phyloP scores from a whole-genome alignment of 192 early-diverging fungal genomes.

The Umbelopsis sp. region DNA sequence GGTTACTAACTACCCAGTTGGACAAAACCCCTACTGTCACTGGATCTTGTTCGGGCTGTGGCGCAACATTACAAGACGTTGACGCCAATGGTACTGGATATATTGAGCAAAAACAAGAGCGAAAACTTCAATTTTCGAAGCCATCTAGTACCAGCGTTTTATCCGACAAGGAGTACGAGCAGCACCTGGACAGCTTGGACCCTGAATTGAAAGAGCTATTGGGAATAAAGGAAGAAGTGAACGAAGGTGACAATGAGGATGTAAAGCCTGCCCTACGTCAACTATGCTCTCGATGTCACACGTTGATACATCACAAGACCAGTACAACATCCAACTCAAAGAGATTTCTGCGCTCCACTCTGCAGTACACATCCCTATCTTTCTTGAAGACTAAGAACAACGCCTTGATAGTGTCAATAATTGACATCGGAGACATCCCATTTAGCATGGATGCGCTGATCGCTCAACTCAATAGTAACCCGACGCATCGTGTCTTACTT shows the following conservation, averaged over 20 bases:
- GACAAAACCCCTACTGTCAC: neutral
- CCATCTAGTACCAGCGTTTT: constrained; percentile 26
- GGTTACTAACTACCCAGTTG: neutral
- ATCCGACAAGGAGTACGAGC: constrained; percentile 44
- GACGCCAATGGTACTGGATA: constrained; percentile 51
- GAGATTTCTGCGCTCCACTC: constrained; percentile 42
- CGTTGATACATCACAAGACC: constrained; percentile 56
- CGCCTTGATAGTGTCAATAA: constrained; percentile 57
- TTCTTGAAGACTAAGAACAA: constrained; percentile 57
- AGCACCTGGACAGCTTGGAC: constrained; percentile 42
- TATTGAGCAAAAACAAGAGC: constrained; percentile 40
- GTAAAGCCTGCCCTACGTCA: constrained; percentile 34
- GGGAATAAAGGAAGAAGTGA: neutral
- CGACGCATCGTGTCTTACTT: constrained; percentile 49
- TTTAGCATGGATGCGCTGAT: constrained; percentile 55
- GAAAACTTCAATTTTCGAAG: neutral
- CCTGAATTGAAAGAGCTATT: constrained; percentile 33
- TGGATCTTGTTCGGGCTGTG: constrained; percentile 65
- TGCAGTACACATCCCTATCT: constrained; percentile 48
- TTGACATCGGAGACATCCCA: constrained; percentile 73
- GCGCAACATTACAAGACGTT: constrained; percentile 62
- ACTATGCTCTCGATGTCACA: constrained; percentile 71
- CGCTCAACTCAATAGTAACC: constrained; percentile 39
- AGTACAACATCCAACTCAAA: constrained; percentile 15
- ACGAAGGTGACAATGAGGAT: constrained; percentile 10